Base-by-base conservation (phyloP, 768 basidiomycete genomes). In the Termitomyces sp. region DNA sequence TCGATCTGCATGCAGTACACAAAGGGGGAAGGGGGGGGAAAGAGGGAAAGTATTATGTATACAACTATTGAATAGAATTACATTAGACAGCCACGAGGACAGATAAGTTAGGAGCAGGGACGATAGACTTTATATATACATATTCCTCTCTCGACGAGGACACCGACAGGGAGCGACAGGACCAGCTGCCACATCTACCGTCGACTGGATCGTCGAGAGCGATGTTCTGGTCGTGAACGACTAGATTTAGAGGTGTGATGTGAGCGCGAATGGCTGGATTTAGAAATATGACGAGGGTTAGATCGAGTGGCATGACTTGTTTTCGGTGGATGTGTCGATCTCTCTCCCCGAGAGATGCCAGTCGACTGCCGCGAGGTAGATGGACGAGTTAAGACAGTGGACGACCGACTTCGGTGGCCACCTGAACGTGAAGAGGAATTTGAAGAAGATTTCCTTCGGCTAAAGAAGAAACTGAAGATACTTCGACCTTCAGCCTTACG, bases 401-500 rank as follows among this genome's bases (percentile, higher is more conserved):
- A 22, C 45, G 59, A 43, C 36, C 58, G 57, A 55, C 48, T 56
- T 32, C 44, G 55, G 40, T 48, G 22, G 14, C 57, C 59, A 32
- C 33, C 34, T 42, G 63, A 56, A 27, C 64, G 64, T 16, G 59
- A 60, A 33, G 60, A 49, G 33, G 34, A 53, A 14, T 48, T 57
- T 12, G 62, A 34, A 20, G 57, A 40, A 20, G 57, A 40, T 50
- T 62, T 59, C 53, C 66, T 69, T 48, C 59, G 61, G 39, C 43
- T 60, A 30, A 40, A 50, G 61, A 69, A 64, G 47, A 66, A 55
- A 46, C 63, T 56, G 43, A 69, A 65, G 27, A 69, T 36, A 37
- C 64, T 64, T 55, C 61, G 65, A 42, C 62, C 61, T 32, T 64
- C 52, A 34, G 45, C 44, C 22, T 32, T 48, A 26, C 56, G 49